These are phyloP conservation scores for Penicillium soppii DNA, from an alignment of 495 filamentous ascomycete genomes.

Conservation along the genomic window DNA sequence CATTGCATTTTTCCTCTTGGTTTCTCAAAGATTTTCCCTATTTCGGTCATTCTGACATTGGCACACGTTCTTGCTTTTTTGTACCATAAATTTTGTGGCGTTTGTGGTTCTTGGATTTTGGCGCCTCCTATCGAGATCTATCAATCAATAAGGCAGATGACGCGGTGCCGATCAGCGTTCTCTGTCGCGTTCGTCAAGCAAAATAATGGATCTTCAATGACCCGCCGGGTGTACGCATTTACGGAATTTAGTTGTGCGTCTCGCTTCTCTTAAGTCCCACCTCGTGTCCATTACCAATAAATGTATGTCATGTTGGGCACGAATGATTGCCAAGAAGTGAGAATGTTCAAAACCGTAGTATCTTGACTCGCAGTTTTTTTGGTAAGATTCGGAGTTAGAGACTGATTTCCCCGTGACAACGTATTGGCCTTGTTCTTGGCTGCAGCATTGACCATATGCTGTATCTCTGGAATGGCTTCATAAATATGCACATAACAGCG, in stretches of 20 bases:
- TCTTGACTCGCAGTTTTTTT: background rate
- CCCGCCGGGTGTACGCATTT: background rate
- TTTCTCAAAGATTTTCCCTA: background rate
- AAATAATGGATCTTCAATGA: background rate
- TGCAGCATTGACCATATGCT: background rate
- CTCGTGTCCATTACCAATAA: background rate
- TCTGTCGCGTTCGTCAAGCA: conserved; percentile 1
- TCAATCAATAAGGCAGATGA: background rate
- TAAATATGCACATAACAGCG: conserved; percentile 1
- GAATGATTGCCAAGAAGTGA: background rate
- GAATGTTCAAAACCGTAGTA: background rate
- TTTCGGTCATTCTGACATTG: background rate
- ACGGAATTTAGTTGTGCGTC: background rate
- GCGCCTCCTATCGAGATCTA: background rate
- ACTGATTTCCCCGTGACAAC: background rate
- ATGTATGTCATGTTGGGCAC: background rate
- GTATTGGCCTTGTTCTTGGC: background rate
- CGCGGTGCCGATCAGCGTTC: background rate
- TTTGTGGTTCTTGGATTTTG: background rate
- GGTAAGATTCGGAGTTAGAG: background rate
- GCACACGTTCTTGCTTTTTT: conserved; percentile 11
- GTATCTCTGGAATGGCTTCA: background rate
- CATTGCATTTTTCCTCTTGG: conserved; percentile 4
- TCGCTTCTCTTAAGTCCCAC: background rate
- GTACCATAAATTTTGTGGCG: conserved; percentile 11